These are phyloP conservation scores for Teratosphaeria destructans DNA, from an alignment of 2,329 filamentous ascomycete genomes.

Conservation along the genomic window DNA sequence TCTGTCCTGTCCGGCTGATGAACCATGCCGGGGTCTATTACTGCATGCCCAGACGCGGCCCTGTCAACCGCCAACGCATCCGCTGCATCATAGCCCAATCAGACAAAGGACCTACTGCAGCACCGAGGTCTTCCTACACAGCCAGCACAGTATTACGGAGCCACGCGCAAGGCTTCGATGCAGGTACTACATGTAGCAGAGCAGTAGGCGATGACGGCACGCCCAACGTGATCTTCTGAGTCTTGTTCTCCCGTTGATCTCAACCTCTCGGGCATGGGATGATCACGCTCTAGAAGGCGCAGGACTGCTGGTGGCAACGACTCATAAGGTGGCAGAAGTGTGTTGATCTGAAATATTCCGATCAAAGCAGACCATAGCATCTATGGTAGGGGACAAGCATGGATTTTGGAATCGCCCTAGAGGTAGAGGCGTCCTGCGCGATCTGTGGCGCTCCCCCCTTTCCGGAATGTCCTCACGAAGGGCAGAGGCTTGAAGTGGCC, in stretches of 20 bases:
- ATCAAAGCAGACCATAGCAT: background rate
- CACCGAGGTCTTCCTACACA: background rate
- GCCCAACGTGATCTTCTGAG: background rate
- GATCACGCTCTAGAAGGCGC: background rate
- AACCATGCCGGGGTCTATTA: background rate
- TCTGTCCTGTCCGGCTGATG: background rate
- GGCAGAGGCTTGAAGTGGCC: slow-evolving; percentile 22
- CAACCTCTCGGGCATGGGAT: background rate
- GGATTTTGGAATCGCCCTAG: background rate
- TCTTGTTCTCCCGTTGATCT: background rate
- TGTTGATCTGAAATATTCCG: background rate
- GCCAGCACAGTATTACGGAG: background rate
- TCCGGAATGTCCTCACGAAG: slow-evolving; percentile 25
- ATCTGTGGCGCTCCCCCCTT: slow-evolving; percentile 25
- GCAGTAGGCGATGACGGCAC: background rate
- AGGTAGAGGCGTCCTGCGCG: slow-evolving; percentile 25
- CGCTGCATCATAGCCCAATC: background rate
- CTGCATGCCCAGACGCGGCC: background rate
- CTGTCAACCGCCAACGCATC: background rate
- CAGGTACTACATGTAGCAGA: background rate
- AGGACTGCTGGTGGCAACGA: too few relatives aligned
- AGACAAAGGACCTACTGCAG: background rate
- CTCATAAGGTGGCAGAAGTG: background rate
- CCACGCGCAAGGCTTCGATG: background rate
- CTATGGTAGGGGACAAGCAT: background rate